phyloP scores from a whole-genome alignment of 768 basidiomycete species.

The Scleroderma bovista region DNA sequence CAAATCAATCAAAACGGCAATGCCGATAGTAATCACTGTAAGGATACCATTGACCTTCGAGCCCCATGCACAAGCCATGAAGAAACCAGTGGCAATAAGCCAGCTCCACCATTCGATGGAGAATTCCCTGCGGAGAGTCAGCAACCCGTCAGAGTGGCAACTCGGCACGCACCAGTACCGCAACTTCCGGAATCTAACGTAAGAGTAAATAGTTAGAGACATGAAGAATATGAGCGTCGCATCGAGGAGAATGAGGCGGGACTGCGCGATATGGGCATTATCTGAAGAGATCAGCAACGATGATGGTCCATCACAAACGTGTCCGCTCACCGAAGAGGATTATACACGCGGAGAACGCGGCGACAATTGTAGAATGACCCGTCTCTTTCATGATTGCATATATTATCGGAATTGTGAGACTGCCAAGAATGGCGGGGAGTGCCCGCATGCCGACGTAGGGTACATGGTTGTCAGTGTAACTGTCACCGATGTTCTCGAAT shows the following conservation, averaged over 20 bases:
- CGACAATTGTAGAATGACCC: constrained; percentile 88
- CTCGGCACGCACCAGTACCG: constrained; percentile 65
- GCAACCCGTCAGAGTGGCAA: neutral
- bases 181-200: constrained; percentile 90
- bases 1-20: constrained; percentile 88
- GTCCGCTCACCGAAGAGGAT: constrained; percentile 76
- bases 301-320: neutral
- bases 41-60: constrained; percentile 98
- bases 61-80: constrained; percentile 94
- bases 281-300: constrained; percentile 44
- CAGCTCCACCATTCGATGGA: constrained; percentile 91
- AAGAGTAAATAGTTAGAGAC: constrained; percentile 86
- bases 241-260: constrained; percentile 94
- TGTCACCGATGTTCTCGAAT: constrained; percentile 95
- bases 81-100: constrained; percentile 83
- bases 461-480: constrained; percentile 79
- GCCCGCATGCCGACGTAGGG: constrained; percentile 93
- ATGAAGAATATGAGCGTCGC: constrained; percentile 95
- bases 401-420: constrained; percentile 84
- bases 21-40: constrained; percentile 82
- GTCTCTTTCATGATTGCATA: constrained; percentile 98
- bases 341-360: constrained; percentile 82
- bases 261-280: constrained; percentile 93
- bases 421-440: constrained; percentile 86
- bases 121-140: constrained; percentile 60